These are phyloP conservation scores for Podospora pseudoanserina DNA, from an alignment of 495 filamentous ascomycete genomes.

Conservation along the genomic window DNA sequence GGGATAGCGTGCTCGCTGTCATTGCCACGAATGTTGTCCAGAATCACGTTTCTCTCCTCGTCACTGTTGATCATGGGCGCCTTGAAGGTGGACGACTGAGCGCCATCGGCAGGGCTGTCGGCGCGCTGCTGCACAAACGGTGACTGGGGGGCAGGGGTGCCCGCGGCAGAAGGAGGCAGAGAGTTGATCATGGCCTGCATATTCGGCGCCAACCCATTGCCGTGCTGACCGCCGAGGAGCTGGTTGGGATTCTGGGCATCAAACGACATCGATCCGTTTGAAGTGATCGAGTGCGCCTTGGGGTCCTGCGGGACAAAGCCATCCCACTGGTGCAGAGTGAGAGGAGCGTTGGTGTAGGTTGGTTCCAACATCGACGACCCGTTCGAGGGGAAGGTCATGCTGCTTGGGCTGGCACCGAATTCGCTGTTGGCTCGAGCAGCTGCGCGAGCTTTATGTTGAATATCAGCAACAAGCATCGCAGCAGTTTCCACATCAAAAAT, in stretches of 20 bases:
- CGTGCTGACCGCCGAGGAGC: conserved; percentile 48
- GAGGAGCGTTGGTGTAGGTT: conserved; percentile 66
- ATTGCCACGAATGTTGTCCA: conserved; percentile 76
- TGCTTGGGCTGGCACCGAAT: conserved; percentile 64
- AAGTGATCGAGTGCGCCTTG: conserved; percentile 65
- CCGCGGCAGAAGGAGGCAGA: conserved; percentile 64
- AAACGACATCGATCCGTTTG: conserved; percentile 60
- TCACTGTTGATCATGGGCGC: conserved; percentile 67
- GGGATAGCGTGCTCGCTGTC: conserved; percentile 81
- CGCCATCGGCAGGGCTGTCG: conserved; percentile 54
- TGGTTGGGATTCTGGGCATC: conserved; percentile 62
- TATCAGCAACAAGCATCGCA: conserved; percentile 97
- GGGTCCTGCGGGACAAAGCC: conserved; percentile 66
- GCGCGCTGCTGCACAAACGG: conserved; percentile 58
- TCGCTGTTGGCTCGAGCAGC: conserved; percentile 59
- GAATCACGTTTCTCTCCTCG: conserved; percentile 74
- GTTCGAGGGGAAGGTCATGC: conserved; percentile 69
- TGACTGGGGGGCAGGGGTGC: conserved; percentile 76
- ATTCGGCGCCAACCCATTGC: conserved; percentile 57
- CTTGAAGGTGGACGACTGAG: conserved; percentile 62
- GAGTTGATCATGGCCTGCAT: conserved; percentile 68
- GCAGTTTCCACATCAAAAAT: conserved; percentile 97
- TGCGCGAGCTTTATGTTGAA: conserved; percentile 93
- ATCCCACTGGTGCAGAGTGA: conserved; percentile 86
- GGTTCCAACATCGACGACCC: conserved; percentile 64